Conservation (phyloP, 78 protist species). For the Dictyostelium capitatum region DNA sequence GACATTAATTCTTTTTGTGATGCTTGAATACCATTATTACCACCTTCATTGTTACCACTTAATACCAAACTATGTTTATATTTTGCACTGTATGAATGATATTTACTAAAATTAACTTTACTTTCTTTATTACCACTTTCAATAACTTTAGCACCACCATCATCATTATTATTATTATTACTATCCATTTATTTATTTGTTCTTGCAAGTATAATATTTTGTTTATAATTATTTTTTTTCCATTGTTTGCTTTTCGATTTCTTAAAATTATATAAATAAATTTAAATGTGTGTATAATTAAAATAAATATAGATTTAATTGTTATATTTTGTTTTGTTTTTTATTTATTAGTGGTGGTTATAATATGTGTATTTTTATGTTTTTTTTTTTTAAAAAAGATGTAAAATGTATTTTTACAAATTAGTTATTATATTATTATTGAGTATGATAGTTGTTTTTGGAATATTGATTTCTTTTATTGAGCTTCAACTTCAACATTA, state of each 20-base stretch:
- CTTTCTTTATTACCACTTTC: background rate
- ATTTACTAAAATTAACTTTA: background rate
- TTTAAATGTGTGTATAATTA: too few species aligned
- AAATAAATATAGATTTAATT: too few species aligned
- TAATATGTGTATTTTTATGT: too few species aligned
- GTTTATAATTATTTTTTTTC: too few species aligned
- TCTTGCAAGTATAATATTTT: background rate
- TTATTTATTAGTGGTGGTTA: too few species aligned
- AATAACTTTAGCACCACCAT: background rate
- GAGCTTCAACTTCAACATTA: slow-evolving; percentile 50
- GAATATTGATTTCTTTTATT: slow-evolving; percentile 16
- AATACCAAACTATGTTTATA: slow-evolving; percentile 6
- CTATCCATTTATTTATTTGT: background rate
- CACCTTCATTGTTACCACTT: background rate
- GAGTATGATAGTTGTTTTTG: too few species aligned
- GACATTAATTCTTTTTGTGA: background rate
- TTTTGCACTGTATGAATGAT: slow-evolving; percentile 1
- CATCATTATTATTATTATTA: background rate
- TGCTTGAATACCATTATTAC: background rate
- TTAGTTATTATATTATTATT: too few species aligned
- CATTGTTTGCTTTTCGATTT: too few species aligned
- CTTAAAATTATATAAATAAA: too few species aligned
- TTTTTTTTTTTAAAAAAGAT: too few species aligned
- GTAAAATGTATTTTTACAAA: too few species aligned
- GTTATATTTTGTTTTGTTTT: too few species aligned